Evolutionary conservation across 176 grass and related monocot genomes (phyloP).

Genomic region (Hordeum vulgare): MorexV3_pseudomolecules_assembly NC_058521.1:553480796-553481295

Average conservation of each 20-base stretch:
- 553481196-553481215: no score
- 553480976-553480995: no score
- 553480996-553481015: background rate
- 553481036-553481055: background rate
- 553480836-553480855: background rate
- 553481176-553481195: no score
- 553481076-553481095: background rate
- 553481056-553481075: background rate
- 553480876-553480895: background rate
- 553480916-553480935: background rate
- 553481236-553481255: no score
- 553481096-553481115: background rate
- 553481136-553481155: background rate
- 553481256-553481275: no score
- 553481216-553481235: no score
- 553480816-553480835: background rate
- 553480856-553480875: background rate
- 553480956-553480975: no score
- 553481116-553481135: background rate
- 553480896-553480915: background rate
- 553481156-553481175: no score
- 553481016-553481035: background rate
- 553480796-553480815: background rate
- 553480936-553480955: background rate
- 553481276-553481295: no score